phyloP scores from a whole-genome alignment of 2,329 filamentous ascomycete genomes.

The Verticillium dahliae region DNA sequence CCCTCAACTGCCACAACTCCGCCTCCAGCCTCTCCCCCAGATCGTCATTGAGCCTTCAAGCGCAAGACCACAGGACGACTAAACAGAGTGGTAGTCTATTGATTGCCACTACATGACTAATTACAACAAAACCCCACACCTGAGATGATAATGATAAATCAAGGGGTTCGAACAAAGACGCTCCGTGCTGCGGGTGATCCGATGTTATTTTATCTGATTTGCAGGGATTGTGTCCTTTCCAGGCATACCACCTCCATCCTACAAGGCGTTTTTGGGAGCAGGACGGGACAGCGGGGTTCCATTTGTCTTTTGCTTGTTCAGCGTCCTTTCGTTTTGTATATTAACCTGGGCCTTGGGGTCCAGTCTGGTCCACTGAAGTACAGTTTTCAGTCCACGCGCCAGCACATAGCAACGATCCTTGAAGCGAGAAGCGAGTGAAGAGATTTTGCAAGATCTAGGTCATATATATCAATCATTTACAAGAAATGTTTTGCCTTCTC shows the following conservation, averaged over 20 bases:
- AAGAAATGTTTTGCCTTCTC: neutral
- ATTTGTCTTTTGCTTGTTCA: neutral
- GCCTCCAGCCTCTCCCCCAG: conserved; percentile 41
- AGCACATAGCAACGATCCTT: neutral
- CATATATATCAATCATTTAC: neutral
- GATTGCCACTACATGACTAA: neutral
- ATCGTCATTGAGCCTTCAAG: conserved; percentile 54
- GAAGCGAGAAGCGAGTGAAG: neutral
- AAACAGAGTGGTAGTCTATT: neutral
- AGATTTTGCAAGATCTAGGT: neutral
- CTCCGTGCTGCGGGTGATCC: neutral
- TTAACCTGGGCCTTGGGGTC: neutral
- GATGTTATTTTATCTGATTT: neutral
- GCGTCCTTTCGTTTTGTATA: neutral
- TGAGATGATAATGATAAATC: neutral
- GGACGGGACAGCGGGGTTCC: neutral
- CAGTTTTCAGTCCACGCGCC: neutral
- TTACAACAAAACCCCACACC: neutral
- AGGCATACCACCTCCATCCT: neutral
- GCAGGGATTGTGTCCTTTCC: neutral
- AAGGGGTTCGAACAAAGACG: neutral
- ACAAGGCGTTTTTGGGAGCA: neutral
- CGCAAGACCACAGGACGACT: conserved; percentile 9
- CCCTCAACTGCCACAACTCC: conserved; percentile 47
- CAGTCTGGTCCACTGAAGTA: neutral